Evolutionary conservation across 169 alveolate genomes (phyloP).

Genomic region (Neospora caninum): DNA sequence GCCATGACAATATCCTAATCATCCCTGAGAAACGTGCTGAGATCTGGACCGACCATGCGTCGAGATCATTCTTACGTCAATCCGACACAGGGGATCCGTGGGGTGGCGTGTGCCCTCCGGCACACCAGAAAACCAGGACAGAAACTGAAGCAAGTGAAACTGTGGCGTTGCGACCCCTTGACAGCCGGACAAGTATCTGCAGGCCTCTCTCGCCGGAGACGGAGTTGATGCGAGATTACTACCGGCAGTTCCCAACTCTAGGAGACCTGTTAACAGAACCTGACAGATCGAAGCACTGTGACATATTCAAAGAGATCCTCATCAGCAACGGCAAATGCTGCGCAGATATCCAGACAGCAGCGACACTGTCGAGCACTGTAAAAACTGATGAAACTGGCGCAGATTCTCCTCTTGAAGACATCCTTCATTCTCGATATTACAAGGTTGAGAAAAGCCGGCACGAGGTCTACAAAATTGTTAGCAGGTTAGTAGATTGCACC

Average conservation of each 20-base stretch:
- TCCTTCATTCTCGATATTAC: constrained; percentile 61
- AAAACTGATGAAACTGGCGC: background rate
- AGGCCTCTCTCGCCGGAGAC: background rate
- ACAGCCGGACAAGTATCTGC: background rate
- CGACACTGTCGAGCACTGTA: background rate
- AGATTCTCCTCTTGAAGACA: background rate
- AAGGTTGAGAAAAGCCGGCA: constrained; percentile 79
- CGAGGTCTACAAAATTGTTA: constrained; percentile 82
- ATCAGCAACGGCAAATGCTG: constrained; percentile 25
- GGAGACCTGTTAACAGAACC: constrained; percentile 19
- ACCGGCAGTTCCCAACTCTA: constrained; percentile 29
- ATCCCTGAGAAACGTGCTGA: background rate
- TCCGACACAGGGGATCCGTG: background rate
- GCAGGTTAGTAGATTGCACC: constrained; percentile 41
- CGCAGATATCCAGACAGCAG: constrained; percentile 16
- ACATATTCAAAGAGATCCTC: background rate
- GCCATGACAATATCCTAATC: background rate
- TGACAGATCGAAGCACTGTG: constrained; percentile 9
- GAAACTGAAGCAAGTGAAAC: background rate
- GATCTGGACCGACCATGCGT: background rate
- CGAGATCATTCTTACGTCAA: background rate
- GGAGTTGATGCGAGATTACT: background rate
- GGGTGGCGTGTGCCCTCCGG: background rate
- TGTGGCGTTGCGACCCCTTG: background rate
- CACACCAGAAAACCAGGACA: background rate